Evolutionary conservation across 2,329 filamentous ascomycete genomes (phyloP), one percentile per base, ranked within the genome.

Genomic region (Amylocarpus encephaloides): DNA sequence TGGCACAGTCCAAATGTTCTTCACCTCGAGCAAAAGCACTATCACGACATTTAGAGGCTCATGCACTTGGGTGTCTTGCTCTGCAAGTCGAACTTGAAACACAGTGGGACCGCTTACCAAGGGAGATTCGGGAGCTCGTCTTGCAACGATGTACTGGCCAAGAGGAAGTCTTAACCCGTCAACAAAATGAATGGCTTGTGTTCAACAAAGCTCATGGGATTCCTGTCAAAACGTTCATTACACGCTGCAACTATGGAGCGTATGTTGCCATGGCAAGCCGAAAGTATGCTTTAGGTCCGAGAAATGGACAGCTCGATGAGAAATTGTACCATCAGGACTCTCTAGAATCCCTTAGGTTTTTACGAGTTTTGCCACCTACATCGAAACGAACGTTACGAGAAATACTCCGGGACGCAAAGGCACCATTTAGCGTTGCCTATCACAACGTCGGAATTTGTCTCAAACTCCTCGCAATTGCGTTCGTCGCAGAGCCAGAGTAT

Each of bases 401-500:
- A 33, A 11, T 43, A 13, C 35, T 48, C 39, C 42, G 33, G 29
- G 19, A 35, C n/a, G 43, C 56, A 35, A 59, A 61, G 22, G 41
- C 45, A 2, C 57, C 54, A 10, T 57, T 60, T 40, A 58, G 56
- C 38, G 35, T 30, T 18, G 29, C 69, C 1, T 76, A 75, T 53
- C 71, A 76, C 47, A 63, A 62, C 3, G 36, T 72, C 1, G 71
- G 72, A 1, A 63, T 67, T 2, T 68, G 48, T 62, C 43, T 73
- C 52, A 78, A 77, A 47, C 76, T 77, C 56, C 64, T 74, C 32
- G 64, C 74, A 6, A 68, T 77, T 39, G 72, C 75, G 10, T 64
- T 74, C 16, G 69, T 77, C 54, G 75, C 75, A 2, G 75, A 78
- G 56, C 69, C 73, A 0, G 75, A 78, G 54, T 75, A 74, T 48